These are phyloP conservation scores for Diaporthe batatas DNA, from an alignment of 2,329 filamentous ascomycete species.

Conservation along the genomic window DNA sequence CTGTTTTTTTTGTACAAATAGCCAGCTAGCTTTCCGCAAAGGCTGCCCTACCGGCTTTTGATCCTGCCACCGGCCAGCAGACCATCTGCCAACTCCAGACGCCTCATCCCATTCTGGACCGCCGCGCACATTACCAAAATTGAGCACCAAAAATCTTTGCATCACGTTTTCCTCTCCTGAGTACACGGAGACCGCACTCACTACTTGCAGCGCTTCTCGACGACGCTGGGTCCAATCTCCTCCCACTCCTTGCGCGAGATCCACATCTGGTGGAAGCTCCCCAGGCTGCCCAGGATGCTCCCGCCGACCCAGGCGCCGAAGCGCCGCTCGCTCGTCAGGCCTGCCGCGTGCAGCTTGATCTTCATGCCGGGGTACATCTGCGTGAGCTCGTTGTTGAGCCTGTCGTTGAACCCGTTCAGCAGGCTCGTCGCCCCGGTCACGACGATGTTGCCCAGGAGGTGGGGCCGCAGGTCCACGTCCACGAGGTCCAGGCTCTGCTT, in stretches of 20 bases:
- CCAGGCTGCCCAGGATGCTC: conserved; percentile 93
- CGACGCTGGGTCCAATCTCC: conserved; percentile 89
- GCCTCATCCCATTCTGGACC: conserved; percentile 34
- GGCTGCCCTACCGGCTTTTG: conserved; percentile 32
- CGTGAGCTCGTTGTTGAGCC: conserved; percentile 86
- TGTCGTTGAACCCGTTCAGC: conserved; percentile 91
- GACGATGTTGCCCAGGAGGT: conserved; percentile 89
- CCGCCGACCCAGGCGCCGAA: conserved; percentile 97
- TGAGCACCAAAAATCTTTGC: conserved; percentile 17
- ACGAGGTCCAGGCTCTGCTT: conserved; percentile 81
- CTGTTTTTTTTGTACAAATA: conserved; percentile 23
- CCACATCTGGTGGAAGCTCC: conserved; percentile 99
- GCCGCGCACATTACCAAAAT: conserved; percentile 13
- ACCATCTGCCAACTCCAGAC: conserved; percentile 41
- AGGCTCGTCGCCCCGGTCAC: conserved; percentile 91
- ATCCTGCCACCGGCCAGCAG: conserved; percentile 35
- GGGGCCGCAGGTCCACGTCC: conserved; percentile 88
- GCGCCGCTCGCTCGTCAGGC: conserved; percentile 87
- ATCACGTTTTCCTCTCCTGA: not conserved
- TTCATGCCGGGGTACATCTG: conserved; percentile 85
- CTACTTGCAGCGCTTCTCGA: conserved; percentile 96
- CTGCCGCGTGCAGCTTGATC: conserved; percentile 89
- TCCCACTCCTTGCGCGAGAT: conserved; percentile 98
- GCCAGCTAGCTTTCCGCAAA: conserved; percentile 14
- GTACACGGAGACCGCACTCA: not conserved